These are phyloP conservation scores for Colletotrichum truncatum DNA, from an alignment of 2,329 filamentous ascomycete genomes.

Conservation along the genomic window DNA sequence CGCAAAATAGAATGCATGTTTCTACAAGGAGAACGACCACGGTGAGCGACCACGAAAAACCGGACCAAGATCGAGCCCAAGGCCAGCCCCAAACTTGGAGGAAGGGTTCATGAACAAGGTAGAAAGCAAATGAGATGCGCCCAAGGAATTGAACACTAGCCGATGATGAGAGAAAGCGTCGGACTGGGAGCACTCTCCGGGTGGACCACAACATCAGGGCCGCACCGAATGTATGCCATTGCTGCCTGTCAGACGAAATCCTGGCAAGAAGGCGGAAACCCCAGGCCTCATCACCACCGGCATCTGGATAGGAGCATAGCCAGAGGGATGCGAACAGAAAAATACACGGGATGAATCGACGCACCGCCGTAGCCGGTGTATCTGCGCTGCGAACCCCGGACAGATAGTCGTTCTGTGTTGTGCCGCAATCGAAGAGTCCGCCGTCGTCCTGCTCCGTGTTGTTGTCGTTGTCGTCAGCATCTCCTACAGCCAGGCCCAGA, in stretches of 20 bases:
- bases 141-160: not conserved
- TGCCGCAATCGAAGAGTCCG: not conserved
- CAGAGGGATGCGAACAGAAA: not conserved
- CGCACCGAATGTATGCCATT: not conserved
- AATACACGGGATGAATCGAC: not conserved
- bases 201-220: not conserved
- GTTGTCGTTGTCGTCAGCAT: not conserved
- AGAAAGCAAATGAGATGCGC: not conserved
- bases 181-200: not conserved
- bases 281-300: not conserved
- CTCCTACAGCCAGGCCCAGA: not conserved
- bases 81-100: not conserved
- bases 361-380: not conserved
- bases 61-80: not conserved
- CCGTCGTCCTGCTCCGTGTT: not conserved
- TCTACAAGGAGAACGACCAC: not conserved
- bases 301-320: not conserved
- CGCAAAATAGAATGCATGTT: not conserved
- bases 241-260: not conserved
- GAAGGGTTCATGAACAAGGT: not conserved
- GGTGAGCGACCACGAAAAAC: not conserved
- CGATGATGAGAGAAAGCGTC: not conserved
- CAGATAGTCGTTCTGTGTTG: not conserved
- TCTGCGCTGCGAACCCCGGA: not conserved
- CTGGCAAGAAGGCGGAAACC: not conserved